Evolutionary conservation across 1,284 basidiomycete species (phyloP), one percentile per base, ranked within the genome.

Genomic region (Trichosporon faecale): DNA sequence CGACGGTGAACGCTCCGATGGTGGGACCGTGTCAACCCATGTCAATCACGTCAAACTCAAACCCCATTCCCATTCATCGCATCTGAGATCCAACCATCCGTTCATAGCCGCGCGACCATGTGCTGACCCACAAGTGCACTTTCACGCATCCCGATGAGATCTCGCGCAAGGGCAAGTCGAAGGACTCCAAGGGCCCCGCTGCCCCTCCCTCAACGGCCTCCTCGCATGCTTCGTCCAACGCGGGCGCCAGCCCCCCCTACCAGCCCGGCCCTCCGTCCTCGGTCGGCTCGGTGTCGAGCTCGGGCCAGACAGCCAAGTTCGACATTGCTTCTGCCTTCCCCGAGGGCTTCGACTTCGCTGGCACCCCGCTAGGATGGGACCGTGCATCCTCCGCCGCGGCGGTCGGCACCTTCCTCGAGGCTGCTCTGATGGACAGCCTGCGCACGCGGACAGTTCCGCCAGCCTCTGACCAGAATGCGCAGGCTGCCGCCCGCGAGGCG

Each of bases 131-230:
- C 11, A 65, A 80, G 76, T 80, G 79, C 68, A 68, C 74, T 33
- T 80, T 76, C 64, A 78, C 79, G 27, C 77, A 78, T 60, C 61
- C 72, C 35, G 74, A 74, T 18, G 68, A 61, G 27, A 31, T 61
- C 27, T 61, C 68, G 8, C 73, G 70, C 61, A 68, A 64, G 64
- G 67, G 67, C 40, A 69, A 71, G 44, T 52, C 60, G n/a, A 64
- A 68, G 52, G 65, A 68, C 46, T 16, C 18, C 9, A 31, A 52
- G 23, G 16, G 6, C 40, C 23, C 49, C 18, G 27, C 18, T 4
- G 27, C 57, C 12, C 27, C 57, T 18, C 57, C 57, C 12, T 61
- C 57, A 8, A 46, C 65, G 21, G 31, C 44, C 9, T 49, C 31
- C 9, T 55, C 65, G 12, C 49, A 52, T 9, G 49, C 49, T 8